Evolutionary conservation across 345 rosid genomes (phyloP).

Genomic region (Murraya paniculata): DNA sequence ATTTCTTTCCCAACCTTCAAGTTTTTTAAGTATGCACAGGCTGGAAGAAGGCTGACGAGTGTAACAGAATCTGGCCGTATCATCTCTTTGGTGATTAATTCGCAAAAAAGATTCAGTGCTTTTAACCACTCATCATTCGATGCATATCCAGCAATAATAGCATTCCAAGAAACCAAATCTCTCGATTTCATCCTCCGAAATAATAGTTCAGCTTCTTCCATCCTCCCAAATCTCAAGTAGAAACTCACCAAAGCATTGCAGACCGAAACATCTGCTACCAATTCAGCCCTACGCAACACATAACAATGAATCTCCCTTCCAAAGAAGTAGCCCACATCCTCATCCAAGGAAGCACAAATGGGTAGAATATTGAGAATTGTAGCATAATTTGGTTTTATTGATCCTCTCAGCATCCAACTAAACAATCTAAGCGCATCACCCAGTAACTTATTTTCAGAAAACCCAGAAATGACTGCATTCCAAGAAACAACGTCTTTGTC

Average conservation of each 20-base stretch:
- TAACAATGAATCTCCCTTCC: slow-evolving; percentile 72
- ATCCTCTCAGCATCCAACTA: slow-evolving; percentile 50
- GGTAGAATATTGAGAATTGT: slow-evolving; percentile 62
- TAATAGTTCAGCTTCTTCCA: slow-evolving; percentile 55
- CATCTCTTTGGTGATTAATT: slow-evolving; percentile 36
- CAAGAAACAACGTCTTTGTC: slow-evolving; percentile 81
- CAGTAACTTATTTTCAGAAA: slow-evolving; percentile 62
- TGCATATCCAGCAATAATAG: slow-evolving; percentile 69
- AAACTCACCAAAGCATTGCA: slow-evolving; percentile 76
- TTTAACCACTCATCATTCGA: slow-evolving; percentile 56
- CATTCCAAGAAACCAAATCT: slow-evolving; percentile 90
- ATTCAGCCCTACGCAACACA: slow-evolving; percentile 48
- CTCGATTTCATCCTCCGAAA: slow-evolving; percentile 55
- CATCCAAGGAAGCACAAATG: slow-evolving; percentile 50
- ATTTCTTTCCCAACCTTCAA: slow-evolving; percentile 48
- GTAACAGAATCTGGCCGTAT: slow-evolving; percentile 63
- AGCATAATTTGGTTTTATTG: slow-evolving; percentile 51
- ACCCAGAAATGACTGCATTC: slow-evolving; percentile 88
- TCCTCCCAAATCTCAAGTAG: slow-evolving; percentile 56
- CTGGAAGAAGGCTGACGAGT: slow-evolving; percentile 61
- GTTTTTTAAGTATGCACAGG: slow-evolving; percentile 50
- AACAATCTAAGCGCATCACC: slow-evolving; percentile 55
- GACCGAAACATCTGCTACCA: slow-evolving; percentile 45
- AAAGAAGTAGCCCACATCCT: slow-evolving; percentile 31
- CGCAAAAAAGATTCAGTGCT: slow-evolving; percentile 55